A percentile compares a stretch with the other conserved stretches of the same genome.
Evolutionary conservation across 2,329 filamentous ascomycete species (phyloP).

Genomic region (Calonectria montana): DNA sequence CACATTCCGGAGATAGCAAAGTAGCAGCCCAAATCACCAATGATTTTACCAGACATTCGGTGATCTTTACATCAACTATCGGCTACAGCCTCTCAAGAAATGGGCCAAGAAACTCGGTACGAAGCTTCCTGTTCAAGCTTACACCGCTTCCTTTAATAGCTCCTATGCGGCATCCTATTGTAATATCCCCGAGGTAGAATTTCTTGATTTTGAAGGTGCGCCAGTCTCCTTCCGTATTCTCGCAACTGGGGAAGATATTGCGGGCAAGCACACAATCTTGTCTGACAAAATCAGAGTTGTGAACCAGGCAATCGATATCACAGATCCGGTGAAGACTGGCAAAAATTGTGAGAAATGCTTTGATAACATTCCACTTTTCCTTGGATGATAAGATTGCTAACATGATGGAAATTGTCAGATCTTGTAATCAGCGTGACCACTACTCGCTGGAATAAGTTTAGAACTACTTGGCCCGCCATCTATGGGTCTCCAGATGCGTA

Average conservation of each 20-base stretch:
- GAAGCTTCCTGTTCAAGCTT: not conserved
- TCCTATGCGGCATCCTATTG: not conserved
- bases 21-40: not conserved
- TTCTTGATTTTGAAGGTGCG: not conserved
- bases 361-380: not conserved
- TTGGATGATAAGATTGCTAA: not conserved
- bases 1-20: not conserved
- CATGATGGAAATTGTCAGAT: not conserved
- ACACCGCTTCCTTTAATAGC: not conserved
- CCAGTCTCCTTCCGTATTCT: not conserved
- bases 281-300: not conserved
- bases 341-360: not conserved
- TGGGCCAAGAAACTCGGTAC: not conserved
- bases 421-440: not conserved
- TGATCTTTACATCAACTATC: not conserved
- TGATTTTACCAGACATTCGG: not conserved
- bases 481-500: not conserved
- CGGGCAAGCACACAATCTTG: not conserved
- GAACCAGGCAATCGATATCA: not conserved
- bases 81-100: not conserved
- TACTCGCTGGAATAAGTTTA: not conserved
- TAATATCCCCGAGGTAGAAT: not conserved
- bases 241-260: not conserved
- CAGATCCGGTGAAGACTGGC: not conserved
- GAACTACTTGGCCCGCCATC: not conserved